Evolutionary conservation across 257 asterid genomes (phyloP).

Genomic region (Jasminum sambac): DNA sequence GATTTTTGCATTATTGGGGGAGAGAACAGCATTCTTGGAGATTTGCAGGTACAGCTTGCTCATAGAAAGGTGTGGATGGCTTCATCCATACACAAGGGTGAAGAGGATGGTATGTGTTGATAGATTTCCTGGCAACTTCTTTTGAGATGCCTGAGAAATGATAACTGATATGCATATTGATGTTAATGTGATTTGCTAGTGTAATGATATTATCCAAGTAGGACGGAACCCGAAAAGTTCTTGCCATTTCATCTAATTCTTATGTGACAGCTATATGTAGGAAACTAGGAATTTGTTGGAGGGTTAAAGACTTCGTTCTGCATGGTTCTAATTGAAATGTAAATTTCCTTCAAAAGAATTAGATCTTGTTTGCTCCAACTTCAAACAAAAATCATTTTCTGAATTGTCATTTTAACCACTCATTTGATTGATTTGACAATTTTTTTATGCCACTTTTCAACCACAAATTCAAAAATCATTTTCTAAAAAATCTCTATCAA

Average conservation of each 20-base stretch:
- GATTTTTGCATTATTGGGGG: conserved; percentile 40
- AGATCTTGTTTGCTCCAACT: too few species aligned
- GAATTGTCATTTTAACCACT: too few species aligned
- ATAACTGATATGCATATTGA: neutral
- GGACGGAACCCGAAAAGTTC: neutral
- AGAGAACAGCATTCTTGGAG: conserved; percentile 38
- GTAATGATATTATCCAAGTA: neutral
- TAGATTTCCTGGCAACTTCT: conserved; percentile 13
- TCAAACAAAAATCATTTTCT: too few species aligned
- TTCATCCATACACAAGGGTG: conserved; percentile 88
- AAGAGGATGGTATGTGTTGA: conserved; percentile 63
- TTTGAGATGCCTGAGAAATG: conserved; percentile 4
- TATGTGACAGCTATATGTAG: neutral
- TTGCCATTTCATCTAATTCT: neutral
- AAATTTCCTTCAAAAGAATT: neutral
- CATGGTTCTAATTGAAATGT: neutral
- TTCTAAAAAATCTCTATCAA: too few species aligned
- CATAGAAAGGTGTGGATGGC: conserved; percentile 89
- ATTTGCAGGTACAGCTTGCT: conserved; percentile 50
- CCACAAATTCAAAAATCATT: too few species aligned
- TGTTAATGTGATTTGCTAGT: neutral
- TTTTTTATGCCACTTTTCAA: too few species aligned
- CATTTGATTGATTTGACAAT: too few species aligned
- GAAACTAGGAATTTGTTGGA: neutral
- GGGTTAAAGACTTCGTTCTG: neutral